Percentiles rank a stretch among this genome's conserved stretches.
These are phyloP conservation scores for Diplodia intermedia DNA, from an alignment of 2,329 filamentous ascomycete species.

Conservation along the genomic window DNA sequence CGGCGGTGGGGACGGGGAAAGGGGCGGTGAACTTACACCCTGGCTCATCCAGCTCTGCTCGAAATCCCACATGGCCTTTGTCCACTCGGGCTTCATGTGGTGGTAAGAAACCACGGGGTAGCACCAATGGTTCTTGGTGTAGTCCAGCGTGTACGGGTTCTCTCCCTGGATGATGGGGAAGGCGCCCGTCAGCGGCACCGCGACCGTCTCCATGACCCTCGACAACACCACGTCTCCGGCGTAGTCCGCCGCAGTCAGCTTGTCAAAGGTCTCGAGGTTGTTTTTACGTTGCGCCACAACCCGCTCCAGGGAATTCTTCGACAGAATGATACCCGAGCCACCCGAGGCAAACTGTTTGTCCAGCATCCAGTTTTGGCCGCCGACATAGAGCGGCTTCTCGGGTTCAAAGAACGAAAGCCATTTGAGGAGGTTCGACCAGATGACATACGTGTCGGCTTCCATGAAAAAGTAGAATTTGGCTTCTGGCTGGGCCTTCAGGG, in stretches of 20 bases:
- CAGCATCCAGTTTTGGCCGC: constrained; percentile 30
- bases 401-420: constrained; percentile 20
- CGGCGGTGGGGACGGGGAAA: constrained; percentile 1
- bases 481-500: constrained; percentile 42
- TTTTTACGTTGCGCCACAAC: constrained; percentile 21
- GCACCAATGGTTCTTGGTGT: constrained; percentile 52
- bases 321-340: constrained; percentile 26
- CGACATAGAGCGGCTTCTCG: constrained; percentile 27
- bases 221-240: constrained; percentile 29
- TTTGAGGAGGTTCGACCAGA: constrained; percentile 29
- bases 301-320: constrained; percentile 16
- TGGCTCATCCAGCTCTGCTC: constrained; percentile 49
- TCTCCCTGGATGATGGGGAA: constrained; percentile 42
- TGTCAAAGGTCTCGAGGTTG: constrained; percentile 26
- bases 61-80: constrained; percentile 50
- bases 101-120: constrained; percentile 53
- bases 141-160: constrained; percentile 41
- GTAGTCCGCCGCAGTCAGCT: constrained; percentile 18
- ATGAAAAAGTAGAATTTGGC: constrained; percentile 33
- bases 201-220: constrained; percentile 16
- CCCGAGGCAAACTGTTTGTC: constrained; percentile 21
- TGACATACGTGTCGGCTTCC: constrained; percentile 30
- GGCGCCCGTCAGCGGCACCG: constrained; percentile 23
- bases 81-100: constrained; percentile 48
- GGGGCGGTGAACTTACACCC: constrained; percentile 36